Evolutionary conservation across 345 rosid genomes (phyloP).

Genomic region (Geranium rotundifolium): DNA sequence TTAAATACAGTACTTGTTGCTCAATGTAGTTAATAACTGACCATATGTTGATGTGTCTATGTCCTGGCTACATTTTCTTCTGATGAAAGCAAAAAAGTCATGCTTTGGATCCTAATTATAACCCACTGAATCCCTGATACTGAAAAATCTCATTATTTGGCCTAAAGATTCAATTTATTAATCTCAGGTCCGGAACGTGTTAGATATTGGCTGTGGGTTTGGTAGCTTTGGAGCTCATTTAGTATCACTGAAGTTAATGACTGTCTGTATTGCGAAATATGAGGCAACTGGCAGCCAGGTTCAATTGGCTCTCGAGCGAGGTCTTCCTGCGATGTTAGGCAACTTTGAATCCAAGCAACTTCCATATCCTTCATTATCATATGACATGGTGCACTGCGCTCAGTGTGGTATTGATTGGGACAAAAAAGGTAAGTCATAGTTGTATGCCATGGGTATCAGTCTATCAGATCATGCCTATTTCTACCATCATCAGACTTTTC

Average conservation of each 20-base stretch:
- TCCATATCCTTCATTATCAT: conserved; percentile 83
- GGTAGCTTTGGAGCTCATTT: conserved; percentile 97
- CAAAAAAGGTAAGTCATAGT: conserved; percentile 53
- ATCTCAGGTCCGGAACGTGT: conserved; percentile 55
- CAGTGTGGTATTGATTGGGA: conserved; percentile 87
- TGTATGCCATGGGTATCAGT: neutral
- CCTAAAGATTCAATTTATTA: neutral
- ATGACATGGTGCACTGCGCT: conserved; percentile 96
- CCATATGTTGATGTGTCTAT: too few species aligned
- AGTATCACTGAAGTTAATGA: conserved; percentile 67
- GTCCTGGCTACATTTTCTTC: too few species aligned
- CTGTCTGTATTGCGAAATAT: conserved; percentile 79
- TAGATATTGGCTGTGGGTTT: conserved; percentile 96
- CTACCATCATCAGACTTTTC: neutral
- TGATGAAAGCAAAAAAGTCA: too few species aligned
- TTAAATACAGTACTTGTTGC: neutral
- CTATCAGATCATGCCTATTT: neutral
- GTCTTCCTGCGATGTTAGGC: conserved; percentile 95
- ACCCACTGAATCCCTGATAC: neutral
- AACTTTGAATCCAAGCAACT: conserved; percentile 72
- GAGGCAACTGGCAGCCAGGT: conserved; percentile 98
- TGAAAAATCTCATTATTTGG: conserved; percentile 1
- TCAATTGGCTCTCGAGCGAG: conserved; percentile 93
- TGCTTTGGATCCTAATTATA: too few species aligned
- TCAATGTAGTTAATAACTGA: neutral